These are phyloP conservation scores for Phialocephala sp. DNA, from an alignment of 2,329 filamentous ascomycete species.

Conservation along the genomic window DNA sequence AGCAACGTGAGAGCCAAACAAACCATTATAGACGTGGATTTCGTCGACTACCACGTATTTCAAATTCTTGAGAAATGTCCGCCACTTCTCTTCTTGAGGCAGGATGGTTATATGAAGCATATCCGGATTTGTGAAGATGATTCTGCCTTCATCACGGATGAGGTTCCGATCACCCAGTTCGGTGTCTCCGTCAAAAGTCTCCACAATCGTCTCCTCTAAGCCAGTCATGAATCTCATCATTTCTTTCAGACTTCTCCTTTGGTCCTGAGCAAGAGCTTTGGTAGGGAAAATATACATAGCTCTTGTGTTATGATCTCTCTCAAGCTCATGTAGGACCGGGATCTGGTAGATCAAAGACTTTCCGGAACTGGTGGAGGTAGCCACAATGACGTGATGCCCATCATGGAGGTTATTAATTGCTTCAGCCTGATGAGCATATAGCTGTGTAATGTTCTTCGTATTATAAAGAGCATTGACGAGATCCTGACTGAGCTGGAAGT, in stretches of 20 bases:
- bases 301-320: slow-evolving; percentile 75
- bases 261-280: slow-evolving; percentile 94
- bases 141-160: slow-evolving; percentile 86
- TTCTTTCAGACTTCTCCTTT: slow-evolving; percentile 85
- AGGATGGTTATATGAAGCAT: slow-evolving; percentile 96
- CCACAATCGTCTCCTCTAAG: slow-evolving; percentile 77
- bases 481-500: slow-evolving; percentile 86
- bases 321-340: slow-evolving; percentile 85
- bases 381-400: slow-evolving; percentile 86
- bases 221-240: slow-evolving; percentile 81
- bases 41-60: slow-evolving; percentile 92
- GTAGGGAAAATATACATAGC: slow-evolving; percentile 99
- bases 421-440: slow-evolving; percentile 92
- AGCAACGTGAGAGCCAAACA: slow-evolving; percentile 92
- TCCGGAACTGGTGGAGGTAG: slow-evolving; percentile 94
- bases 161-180: slow-evolving; percentile 76
- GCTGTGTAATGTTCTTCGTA: slow-evolving; percentile 79
- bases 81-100: slow-evolving; percentile 89
- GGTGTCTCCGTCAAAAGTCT: slow-evolving; percentile 96
- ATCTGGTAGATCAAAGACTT: slow-evolving; percentile 99
- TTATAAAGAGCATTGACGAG: slow-evolving; percentile 98
- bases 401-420: slow-evolving; percentile 87
- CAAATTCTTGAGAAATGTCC: slow-evolving; percentile 84
- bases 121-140: slow-evolving; percentile 97
- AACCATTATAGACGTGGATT: slow-evolving; percentile 93